Evolutionary conservation across 2,329 filamentous ascomycete species (phyloP), one percentile per base, ranked within the genome.

Genomic region (Pseudopyrenochaeta lycopersici): DNA sequence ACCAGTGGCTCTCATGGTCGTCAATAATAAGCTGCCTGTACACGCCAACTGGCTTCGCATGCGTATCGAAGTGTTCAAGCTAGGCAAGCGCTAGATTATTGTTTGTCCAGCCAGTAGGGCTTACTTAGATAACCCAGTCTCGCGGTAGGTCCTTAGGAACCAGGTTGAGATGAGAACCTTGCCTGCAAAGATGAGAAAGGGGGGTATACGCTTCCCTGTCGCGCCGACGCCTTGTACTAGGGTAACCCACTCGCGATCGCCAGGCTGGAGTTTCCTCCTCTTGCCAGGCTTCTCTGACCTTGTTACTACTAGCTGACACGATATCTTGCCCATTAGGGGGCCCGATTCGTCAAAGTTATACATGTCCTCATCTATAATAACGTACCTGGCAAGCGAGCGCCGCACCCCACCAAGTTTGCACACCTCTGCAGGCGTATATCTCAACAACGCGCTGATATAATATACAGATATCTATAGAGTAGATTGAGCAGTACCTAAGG

Each of bases 31-130:
- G n/a, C n/a, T n/a, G n/a, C n/a, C n/a, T n/a, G n/a, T n/a, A n/a
- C n/a, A n/a, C n/a, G n/a, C n/a, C n/a, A n/a, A n/a, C n/a, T n/a
- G n/a, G n/a, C 45, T 56, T 66, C 54, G 61, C 74, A 58, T 73
- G 58, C 47, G 60, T 56, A 52, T 75, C 60, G 61, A 78, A 77
- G 63, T 77, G 58, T 64, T 74, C 30, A 31, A 77, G 57, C 76
- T 56, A 78, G 20, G 57, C 43, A 40, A 78, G 52, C 27, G 68
- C 66, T 41, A 72, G 68, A 49, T 74, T 51, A 62, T 77, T 71
- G 44, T 55, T 72, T 6, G 67, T 77, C 70, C 48, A 78, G 48
- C 73, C 58, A 40, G 76, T 78, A 29, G 54, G 54, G 46, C 58
- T 72, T 11, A 69, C 51, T 49, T 56, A 49, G 32, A 76, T 71